Evolutionary conservation across 106 monocot genomes (phyloP).

Genomic region (Xerophyta viscosa): DNA sequence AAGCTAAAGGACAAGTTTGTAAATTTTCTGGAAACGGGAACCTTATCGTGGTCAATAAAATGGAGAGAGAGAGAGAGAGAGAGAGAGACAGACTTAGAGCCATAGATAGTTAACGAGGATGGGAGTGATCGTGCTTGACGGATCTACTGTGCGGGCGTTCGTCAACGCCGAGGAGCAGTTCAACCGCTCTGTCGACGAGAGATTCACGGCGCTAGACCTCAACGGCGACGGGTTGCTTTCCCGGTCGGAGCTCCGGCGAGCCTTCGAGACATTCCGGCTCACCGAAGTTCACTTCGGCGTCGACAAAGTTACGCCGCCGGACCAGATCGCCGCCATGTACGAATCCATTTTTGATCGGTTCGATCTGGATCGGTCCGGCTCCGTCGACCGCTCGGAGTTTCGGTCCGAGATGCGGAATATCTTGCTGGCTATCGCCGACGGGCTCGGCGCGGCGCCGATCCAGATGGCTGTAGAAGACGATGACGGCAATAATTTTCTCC

Average conservation of each 20-base stretch:
- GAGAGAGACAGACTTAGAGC: not conserved
- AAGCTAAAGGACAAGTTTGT: too few relatives aligned
- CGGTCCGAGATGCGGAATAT: conserved; percentile 46
- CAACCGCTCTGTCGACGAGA: conserved; percentile 29
- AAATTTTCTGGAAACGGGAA: too few relatives aligned
- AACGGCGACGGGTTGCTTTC: conserved; percentile 72
- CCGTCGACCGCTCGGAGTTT: conserved; percentile 46
- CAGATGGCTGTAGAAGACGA: conserved; percentile 64
- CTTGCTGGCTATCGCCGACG: conserved; percentile 56
- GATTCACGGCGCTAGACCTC: conserved; percentile 48
- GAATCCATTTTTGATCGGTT: conserved; percentile 69
- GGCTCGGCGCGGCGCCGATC: conserved; percentile 47
- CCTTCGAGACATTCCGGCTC: conserved; percentile 61
- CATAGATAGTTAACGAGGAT: conserved; percentile 9
- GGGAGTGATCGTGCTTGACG: conserved; percentile 53
- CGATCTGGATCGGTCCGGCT: conserved; percentile 42
- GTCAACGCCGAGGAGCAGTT: conserved; percentile 44
- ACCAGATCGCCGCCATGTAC: conserved; percentile 58
- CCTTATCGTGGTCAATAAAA: too few relatives aligned
- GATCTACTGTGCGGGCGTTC: conserved; percentile 54
- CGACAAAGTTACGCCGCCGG: conserved; percentile 45
- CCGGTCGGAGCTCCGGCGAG: conserved; percentile 49
- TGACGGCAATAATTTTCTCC: conserved; percentile 23
- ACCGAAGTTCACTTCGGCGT: conserved; percentile 51
- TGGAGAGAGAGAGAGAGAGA: not conserved